Evolutionary conservation across 805 yeast genomes (phyloP), one percentile per base, ranked within the genome.

Genomic region (Lipomyces orientalis): DNA sequence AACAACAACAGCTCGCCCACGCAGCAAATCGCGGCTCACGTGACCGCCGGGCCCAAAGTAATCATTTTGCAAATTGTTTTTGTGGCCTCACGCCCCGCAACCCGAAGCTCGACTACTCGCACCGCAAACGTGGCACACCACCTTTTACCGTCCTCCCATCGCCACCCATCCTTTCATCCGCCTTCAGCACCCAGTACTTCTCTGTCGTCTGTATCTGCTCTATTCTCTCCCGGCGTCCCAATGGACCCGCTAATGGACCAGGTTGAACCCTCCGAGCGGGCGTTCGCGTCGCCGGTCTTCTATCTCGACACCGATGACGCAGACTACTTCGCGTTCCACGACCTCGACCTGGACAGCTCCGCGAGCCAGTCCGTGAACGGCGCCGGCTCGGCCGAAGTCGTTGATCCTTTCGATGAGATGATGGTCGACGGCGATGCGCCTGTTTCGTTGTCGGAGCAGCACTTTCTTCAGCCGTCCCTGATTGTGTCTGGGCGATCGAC

Each of bases 291-390:
- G 4, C 55, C 61, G 12, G 61, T 43, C 43, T 58, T 58, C 33
- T 58, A 58, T 58, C 34, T 58, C 54, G 69, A 66, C 61, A 46
- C 59, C 58, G 69, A 66, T 56, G 66, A 62, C 39, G 67, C 65
- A 22, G 69, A 58, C 37, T 66, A 62, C 55, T 62, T 56, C 46
- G 66, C 63, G 35, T 62, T 66, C 58, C 69, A 66, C 61, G 69
- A 66, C 61, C 64, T 66, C 51, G 64, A 46, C 55, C 52, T 66
- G 39, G 65, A 62, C 59, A 37, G 58, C 62, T 34, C 54, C 39
- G 62, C 60, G 55, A 25, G 12, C 55, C 34, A 25, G 34, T 25
- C 55, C 9, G 34, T 4, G 34, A 52, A 31, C n/a, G 22, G 55
- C 34, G 49, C 49, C 16, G 31, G 37, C 16, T 14, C 31, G 9